Conservation (phyloP, 805 yeast species). For the Kluyveromyces siamensis region DNA sequence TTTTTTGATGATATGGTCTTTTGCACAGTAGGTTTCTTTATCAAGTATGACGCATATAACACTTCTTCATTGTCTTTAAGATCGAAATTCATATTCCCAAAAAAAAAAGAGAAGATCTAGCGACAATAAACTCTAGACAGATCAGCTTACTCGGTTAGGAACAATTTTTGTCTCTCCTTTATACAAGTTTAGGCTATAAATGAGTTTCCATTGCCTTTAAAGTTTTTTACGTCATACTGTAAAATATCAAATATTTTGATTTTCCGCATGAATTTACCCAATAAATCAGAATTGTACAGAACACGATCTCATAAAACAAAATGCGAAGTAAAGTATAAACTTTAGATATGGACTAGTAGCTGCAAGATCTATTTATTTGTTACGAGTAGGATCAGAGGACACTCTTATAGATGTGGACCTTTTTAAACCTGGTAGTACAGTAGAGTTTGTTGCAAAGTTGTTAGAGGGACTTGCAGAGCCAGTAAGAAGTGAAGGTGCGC, state of each 20-base stretch:
- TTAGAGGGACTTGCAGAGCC: conserved; percentile 6
- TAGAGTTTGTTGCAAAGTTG: conserved; percentile 9
- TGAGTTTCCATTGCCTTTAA: neutral
- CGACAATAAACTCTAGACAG: no score
- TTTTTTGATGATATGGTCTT: conserved; percentile 1
- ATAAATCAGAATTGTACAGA: no score
- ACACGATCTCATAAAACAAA: no score
- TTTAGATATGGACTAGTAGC: neutral
- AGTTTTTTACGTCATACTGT: neutral
- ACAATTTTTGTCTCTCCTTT: no score
- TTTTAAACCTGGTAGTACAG: conserved; percentile 15
- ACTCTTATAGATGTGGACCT: conserved; percentile 15
- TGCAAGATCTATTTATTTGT: neutral
- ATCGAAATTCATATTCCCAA: neutral
- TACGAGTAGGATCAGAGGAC: conserved; percentile 3
- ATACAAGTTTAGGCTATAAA: neutral
- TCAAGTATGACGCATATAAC: conserved; percentile 6
- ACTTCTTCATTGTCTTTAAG: conserved; percentile 4
- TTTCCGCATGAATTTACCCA: no score
- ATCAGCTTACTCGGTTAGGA: no score
- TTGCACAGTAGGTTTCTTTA: conserved; percentile 3
- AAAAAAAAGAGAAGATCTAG: neutral
- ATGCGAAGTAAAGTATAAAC: neutral
- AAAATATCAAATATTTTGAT: neutral
- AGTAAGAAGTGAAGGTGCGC: conserved; percentile 5